Conservation (phyloP, 768 basidiomycete species). For the Amylocystis lapponica region DNA sequence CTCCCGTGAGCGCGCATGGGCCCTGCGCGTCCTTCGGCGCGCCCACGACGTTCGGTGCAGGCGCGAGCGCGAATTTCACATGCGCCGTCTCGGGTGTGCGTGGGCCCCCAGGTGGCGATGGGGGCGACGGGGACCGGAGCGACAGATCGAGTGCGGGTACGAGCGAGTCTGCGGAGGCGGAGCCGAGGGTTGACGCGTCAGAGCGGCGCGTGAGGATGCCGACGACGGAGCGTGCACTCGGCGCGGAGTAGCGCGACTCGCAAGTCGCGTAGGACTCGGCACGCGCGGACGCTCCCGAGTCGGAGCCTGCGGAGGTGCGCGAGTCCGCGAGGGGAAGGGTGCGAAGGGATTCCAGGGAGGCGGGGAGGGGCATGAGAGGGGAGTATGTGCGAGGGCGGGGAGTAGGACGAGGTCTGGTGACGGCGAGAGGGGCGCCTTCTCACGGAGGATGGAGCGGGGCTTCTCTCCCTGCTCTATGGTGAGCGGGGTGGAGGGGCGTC, state of each 20-base stretch:
- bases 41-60: slow-evolving; percentile 2
- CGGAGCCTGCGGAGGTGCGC: slow-evolving; percentile 12
- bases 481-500: not conserved
- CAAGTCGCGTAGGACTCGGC: slow-evolving; percentile 22
- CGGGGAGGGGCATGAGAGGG: slow-evolving; percentile 6
- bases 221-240: no score
- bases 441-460: not conserved
- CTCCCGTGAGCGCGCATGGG: not conserved
- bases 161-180: slow-evolving; percentile 6
- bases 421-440: slow-evolving; percentile 7
- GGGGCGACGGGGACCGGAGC: not conserved
- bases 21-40: not conserved
- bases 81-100: not conserved
- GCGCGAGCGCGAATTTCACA: no score
- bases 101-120: not conserved
- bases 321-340: slow-evolving; percentile 4
- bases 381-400: slow-evolving; percentile 4
- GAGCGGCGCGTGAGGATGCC: not conserved
- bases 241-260: slow-evolving; percentile 22
- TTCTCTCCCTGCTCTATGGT: no score
- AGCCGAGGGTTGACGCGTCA: not conserved
- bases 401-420: slow-evolving; percentile 5
- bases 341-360: slow-evolving; percentile 8
- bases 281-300: no score
- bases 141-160: slow-evolving; percentile 1